phyloP scores from a whole-genome alignment of 257 asterid species.

The Prunella vulgaris region DNA sequence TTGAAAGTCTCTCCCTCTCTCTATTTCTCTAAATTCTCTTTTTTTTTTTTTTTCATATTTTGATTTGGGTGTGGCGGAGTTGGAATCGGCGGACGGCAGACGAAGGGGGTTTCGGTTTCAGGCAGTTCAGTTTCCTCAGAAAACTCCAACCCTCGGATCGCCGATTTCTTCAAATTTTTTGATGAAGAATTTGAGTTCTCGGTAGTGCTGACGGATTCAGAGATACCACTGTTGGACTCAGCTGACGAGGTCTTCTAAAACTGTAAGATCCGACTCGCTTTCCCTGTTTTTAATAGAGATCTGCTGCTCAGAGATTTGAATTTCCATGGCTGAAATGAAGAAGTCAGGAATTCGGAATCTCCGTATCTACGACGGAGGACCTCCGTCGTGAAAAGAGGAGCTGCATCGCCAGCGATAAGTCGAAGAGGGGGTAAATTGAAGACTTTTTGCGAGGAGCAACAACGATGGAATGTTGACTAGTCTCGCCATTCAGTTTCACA shows the following conservation, averaged over 20 bases:
- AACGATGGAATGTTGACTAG: slow-evolving; percentile 24
- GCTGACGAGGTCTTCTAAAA: slow-evolving; percentile 56
- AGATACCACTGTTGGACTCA: slow-evolving; percentile 24
- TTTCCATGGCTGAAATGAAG: neutral
- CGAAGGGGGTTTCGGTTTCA: too few relatives aligned
- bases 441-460: slow-evolving; percentile 34
- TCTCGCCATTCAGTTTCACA: neutral
- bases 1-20: too few relatives aligned
- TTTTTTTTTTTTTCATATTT: too few relatives aligned
- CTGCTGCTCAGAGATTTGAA: slow-evolving; percentile 6
- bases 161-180: too few relatives aligned
- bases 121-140: too few relatives aligned
- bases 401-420: slow-evolving; percentile 27
- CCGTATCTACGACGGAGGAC: slow-evolving; percentile 27
- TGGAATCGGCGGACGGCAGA: too few relatives aligned
- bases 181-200: slow-evolving; percentile 38
- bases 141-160: too few relatives aligned
- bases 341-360: slow-evolving; percentile 9
- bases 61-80: too few relatives aligned
- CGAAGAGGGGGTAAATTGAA: slow-evolving; percentile 42
- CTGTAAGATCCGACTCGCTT: slow-evolving; percentile 58
- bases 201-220: slow-evolving; percentile 14
- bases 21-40: too few relatives aligned
- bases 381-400: slow-evolving; percentile 37
- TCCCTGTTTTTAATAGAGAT: slow-evolving; percentile 43